A percentile compares a stretch with the other conserved stretches of the same genome.
These are phyloP conservation scores for Plasmodium knowlesi DNA, from an alignment of 169 alveolate species.

Conservation along the genomic window DNA sequence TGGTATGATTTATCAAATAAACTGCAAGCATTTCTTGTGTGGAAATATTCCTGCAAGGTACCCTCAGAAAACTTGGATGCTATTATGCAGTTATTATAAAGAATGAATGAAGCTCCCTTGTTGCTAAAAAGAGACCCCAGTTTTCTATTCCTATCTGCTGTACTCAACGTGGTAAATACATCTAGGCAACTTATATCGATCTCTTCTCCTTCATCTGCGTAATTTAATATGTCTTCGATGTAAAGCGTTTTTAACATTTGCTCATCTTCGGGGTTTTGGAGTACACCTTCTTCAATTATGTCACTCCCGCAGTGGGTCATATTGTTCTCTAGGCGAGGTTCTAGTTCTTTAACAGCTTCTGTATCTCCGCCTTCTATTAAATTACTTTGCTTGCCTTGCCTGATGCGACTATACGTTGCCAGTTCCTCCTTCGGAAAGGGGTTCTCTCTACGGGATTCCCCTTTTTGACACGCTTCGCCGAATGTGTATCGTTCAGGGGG, in stretches of 20 bases:
- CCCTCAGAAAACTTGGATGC: slow-evolving; percentile 49
- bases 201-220: slow-evolving; percentile 53
- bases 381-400: not conserved
- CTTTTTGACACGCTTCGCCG: not conserved
- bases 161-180: slow-evolving; percentile 24
- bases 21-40: slow-evolving; percentile 74
- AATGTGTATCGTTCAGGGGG: not conserved
- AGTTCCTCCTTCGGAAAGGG: not conserved
- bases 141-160: slow-evolving; percentile 61
- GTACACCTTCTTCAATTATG: not conserved
- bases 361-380: not conserved
- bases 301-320: not conserved
- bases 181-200: slow-evolving; percentile 58
- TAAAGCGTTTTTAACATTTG: slow-evolving; percentile 15
- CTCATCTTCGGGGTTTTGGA: not conserved
- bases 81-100: slow-evolving; percentile 67
- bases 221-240: slow-evolving; percentile 63
- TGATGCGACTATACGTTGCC: not conserved
- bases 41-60: slow-evolving; percentile 70
- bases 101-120: slow-evolving; percentile 37
- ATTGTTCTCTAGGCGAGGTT: not conserved
- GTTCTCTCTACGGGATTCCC: not conserved
- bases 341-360: not conserved
- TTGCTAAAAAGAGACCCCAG: slow-evolving; percentile 31
- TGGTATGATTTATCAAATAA: slow-evolving; percentile 78